phyloP scores from a whole-genome alignment of 75 land plant species.

The Gnetum montanum region DNA sequence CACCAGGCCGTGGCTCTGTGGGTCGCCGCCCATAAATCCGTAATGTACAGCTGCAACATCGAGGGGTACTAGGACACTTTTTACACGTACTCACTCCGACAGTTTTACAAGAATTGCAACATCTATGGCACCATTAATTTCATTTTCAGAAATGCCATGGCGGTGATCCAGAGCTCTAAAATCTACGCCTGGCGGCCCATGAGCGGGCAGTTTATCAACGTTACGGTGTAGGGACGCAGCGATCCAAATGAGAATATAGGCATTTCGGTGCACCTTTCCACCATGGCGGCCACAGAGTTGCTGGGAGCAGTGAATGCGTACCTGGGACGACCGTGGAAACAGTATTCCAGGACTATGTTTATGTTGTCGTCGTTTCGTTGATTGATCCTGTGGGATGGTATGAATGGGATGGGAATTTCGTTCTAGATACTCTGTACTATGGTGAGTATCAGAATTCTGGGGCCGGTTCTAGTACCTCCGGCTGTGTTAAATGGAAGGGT shows the following conservation, averaged over 20 bases:
- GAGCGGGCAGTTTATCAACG: constrained; percentile 40
- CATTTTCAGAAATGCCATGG: constrained; percentile 78
- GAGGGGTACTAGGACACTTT: constrained; percentile 78
- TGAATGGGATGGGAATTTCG: constrained; percentile 41
- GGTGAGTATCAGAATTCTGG: no score
- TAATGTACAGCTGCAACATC: no score
- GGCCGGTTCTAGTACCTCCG: no score
- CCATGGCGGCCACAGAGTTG: no score
- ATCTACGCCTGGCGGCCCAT: constrained; percentile 40
- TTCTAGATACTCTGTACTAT: no score
- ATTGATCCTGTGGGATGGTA: constrained; percentile 50
- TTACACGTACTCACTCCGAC: constrained; percentile 58
- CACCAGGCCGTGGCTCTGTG: no score
- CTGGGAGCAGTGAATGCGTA: constrained; percentile 62
- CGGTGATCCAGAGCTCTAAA: constrained; percentile 63
- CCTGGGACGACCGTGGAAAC: no score
- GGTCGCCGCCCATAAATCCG: no score
- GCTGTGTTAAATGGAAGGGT: no score
- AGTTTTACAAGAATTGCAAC: constrained; percentile 69
- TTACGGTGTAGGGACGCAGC: constrained; percentile 68
- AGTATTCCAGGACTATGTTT: no score
- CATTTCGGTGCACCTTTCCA: constrained; percentile 45
- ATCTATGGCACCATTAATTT: constrained; percentile 76
- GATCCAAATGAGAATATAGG: constrained; percentile 70
- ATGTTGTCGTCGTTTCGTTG: constrained; percentile 25